These are phyloP conservation scores for Calocera viscosa DNA, from an alignment of 768 basidiomycete genomes.

Conservation along the genomic window DNA sequence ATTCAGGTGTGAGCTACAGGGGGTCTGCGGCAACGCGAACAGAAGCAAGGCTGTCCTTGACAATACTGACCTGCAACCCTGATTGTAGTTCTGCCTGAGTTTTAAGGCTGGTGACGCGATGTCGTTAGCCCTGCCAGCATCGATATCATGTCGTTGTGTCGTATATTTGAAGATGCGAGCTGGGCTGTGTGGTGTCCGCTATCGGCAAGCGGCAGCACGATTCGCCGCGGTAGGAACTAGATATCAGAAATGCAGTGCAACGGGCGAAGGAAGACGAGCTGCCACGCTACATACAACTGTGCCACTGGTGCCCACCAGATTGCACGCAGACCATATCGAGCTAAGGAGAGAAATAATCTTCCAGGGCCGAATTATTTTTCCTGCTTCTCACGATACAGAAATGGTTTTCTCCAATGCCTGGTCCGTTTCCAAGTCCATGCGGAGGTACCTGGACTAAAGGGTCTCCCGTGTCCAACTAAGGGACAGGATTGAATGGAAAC, in stretches of 20 bases:
- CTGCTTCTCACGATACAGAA: not conserved
- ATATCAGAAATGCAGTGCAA: not conserved
- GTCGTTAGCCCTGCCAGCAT: not conserved
- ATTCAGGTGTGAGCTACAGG: not conserved
- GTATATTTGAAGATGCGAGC: too few relatives aligned
- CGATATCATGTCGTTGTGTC: not conserved
- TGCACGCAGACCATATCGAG: too few relatives aligned
- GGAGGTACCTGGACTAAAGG: conserved; percentile 2
- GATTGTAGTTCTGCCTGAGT: conserved; percentile 6
- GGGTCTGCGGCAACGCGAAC: not conserved
- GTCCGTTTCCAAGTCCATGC: not conserved
- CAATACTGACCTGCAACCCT: not conserved
- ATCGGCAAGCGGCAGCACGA: not conserved
- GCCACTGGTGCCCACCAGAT: too few relatives aligned
- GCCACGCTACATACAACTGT: not conserved
- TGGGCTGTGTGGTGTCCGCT: too few relatives aligned
- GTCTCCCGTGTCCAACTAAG: not conserved
- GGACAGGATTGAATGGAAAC: not conserved
- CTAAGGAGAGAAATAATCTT: too few relatives aligned
- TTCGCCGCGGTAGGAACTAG: not conserved
- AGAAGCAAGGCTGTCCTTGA: not conserved
- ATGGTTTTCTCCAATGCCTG: not conserved
- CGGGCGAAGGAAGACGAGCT: not conserved
- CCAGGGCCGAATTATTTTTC: not conserved
- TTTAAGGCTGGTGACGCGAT: not conserved